phyloP scores from a whole-genome alignment of 1,139 yeast species.

The Tardiomyces digboiensis region DNA sequence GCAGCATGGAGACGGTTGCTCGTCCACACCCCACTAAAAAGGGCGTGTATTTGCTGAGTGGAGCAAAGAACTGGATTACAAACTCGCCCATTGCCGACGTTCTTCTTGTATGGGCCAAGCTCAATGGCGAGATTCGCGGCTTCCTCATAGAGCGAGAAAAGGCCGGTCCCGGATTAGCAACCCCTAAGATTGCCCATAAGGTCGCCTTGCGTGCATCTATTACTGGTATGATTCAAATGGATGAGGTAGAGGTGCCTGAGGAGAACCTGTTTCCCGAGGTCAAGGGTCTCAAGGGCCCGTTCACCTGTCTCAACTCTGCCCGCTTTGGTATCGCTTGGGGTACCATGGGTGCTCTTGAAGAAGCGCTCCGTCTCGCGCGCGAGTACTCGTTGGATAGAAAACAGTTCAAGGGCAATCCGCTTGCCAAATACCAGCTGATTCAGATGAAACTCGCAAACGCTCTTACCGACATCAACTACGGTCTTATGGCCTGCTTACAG shows the following conservation, averaged over 20 bases:
- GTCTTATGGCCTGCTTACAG: constrained; percentile 31
- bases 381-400: constrained; percentile 31
- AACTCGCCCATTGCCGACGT: constrained; percentile 38
- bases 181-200: constrained; percentile 34
- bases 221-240: constrained; percentile 37
- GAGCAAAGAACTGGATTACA: constrained; percentile 38
- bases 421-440: constrained; percentile 32
- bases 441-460: constrained; percentile 37
- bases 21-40: constrained; percentile 32
- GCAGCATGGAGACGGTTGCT: constrained; percentile 35
- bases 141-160: constrained; percentile 31
- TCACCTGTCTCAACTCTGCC: constrained; percentile 35
- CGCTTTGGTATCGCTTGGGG: constrained; percentile 39
- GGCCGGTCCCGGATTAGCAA: constrained; percentile 25
- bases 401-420: constrained; percentile 31
- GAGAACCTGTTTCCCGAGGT: constrained; percentile 33
- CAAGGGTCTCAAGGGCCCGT: constrained; percentile 36
- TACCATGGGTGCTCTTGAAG: constrained; percentile 36
- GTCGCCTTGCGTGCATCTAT: constrained; percentile 33
- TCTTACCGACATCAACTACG: constrained; percentile 32
- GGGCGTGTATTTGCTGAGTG: constrained; percentile 32
- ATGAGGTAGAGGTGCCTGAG: constrained; percentile 34
- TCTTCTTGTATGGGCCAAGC: constrained; percentile 35
- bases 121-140: constrained; percentile 35
- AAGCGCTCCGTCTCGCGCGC: constrained; percentile 30